Base-by-base conservation (phyloP, 768 basidiomycete species). In the Pisolithus sp. region DNA sequence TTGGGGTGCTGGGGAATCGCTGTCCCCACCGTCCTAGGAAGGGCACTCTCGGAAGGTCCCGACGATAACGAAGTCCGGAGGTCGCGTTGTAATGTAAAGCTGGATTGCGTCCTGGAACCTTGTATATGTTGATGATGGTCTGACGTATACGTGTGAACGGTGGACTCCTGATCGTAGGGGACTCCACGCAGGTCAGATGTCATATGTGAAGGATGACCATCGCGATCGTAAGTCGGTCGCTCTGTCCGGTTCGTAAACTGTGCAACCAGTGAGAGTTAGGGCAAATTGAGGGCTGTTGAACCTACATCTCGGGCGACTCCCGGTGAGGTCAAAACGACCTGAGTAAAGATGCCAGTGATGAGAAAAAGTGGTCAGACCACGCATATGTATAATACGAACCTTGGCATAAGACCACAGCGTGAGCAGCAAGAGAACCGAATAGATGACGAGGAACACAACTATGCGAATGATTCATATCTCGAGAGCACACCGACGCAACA, bases 341-440 rank as follows among this genome's bases (percentile, higher is more conserved):
- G 57, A 2, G 23, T 13, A 37, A 40, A n/a, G 26, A 12, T 26
- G 26, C 26, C 2, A 26, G 26, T 15, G 21, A 45, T 39, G 8
- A 30, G 17, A 5, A 5, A 34, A 13, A 47, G 44, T 26, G 24
- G 12, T 31, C 43, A 45, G 24, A 38, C 23, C 15, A 23, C 15
- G 9, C 23, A 20, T 21, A 46, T 21, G 39, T 28, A 24, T 17
- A 50, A 15, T 24, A 64, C 77, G 47, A 50, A 89, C 91, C 77
- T 79, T 81, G 20, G 77, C 50, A 68, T 94, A 95, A 13, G 83
- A 77, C 91, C 91, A 93, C 0, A 84, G 41, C 74, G 82, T 76
- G 78, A 91, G 79, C n/a, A 83, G 55, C 43, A 79, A 79, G 20
- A 94, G 61, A 5, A 87, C 52, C 36, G 68, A 70, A 60, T 84